Evolutionary conservation across 768 basidiomycete genomes (phyloP).

Genomic region (Pulveroboletus sp.): DNA sequence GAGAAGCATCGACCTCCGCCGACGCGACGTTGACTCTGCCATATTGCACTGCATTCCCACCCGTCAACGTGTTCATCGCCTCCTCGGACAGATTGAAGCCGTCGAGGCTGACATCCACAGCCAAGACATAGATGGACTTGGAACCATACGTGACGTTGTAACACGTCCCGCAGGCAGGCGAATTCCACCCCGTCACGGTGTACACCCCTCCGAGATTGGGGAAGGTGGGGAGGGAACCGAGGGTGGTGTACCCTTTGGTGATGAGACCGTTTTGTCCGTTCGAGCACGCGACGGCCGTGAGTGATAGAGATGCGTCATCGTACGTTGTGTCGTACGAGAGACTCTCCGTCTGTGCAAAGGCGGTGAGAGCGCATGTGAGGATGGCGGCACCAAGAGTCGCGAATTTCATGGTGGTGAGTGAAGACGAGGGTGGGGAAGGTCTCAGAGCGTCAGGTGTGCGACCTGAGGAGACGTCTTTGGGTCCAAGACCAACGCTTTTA

Average conservation of each 20-base stretch:
- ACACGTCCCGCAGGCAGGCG: constrained; percentile 32
- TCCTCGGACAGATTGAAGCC: constrained; percentile 48
- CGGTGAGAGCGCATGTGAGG: constrained; percentile 16
- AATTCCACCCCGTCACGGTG: constrained; percentile 30
- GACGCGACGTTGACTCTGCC: constrained; percentile 47
- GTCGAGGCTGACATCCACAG: constrained; percentile 24
- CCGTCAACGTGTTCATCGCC: constrained; percentile 56
- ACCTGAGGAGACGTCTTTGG: not conserved
- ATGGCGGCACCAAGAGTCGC: constrained; percentile 3
- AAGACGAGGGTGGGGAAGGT: not conserved
- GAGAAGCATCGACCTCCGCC: constrained; percentile 40
- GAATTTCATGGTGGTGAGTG: constrained; percentile 24
- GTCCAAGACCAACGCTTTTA: constrained; percentile 10
- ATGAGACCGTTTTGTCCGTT: constrained; percentile 31
- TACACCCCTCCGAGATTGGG: constrained; percentile 34
- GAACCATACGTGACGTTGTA: constrained; percentile 27
- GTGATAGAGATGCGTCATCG: constrained; percentile 20
- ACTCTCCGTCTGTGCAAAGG: constrained; percentile 12
- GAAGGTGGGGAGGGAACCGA: constrained; percentile 30
- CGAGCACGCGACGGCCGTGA: constrained; percentile 30
- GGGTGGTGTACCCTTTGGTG: constrained; percentile 30
- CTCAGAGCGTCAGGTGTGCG: not conserved
- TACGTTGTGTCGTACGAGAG: constrained; percentile 33
- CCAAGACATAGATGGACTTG: constrained; percentile 21
- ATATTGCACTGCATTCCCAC: constrained; percentile 40